A percentile compares a stretch with the other conserved stretches of the same genome.
These are phyloP conservation scores for Monilinia fructigena DNA, from an alignment of 2,329 filamentous ascomycete genomes.

Conservation along the genomic window DNA sequence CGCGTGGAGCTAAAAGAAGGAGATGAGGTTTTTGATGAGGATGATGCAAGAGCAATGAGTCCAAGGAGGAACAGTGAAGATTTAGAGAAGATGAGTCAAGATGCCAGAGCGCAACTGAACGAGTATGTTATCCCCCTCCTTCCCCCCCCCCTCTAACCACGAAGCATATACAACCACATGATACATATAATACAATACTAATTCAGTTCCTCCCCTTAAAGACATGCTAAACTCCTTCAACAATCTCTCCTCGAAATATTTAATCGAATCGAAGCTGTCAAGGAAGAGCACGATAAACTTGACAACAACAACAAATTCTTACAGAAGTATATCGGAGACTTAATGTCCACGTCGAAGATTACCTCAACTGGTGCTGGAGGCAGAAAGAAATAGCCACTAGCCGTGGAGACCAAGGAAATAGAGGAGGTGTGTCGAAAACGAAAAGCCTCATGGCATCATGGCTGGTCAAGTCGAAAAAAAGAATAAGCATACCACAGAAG, in stretches of 20 bases:
- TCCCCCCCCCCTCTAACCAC: too few species aligned
- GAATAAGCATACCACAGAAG: conserved; percentile 16
- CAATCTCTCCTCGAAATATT: conserved; percentile 86
- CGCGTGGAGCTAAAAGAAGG: conserved; percentile 71
- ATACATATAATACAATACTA: conserved; percentile 22
- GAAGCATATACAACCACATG: not conserved
- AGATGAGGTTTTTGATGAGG: conserved; percentile 67
- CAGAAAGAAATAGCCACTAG: conserved; percentile 34
- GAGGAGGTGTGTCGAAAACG: conserved; percentile 21
- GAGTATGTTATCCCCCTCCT: conserved; percentile 47
- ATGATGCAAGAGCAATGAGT: conserved; percentile 93
- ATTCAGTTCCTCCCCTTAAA: conserved; percentile 42
- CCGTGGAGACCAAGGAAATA: conserved; percentile 18
- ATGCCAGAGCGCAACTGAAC: conserved; percentile 65
- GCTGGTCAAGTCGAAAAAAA: conserved; percentile 20
- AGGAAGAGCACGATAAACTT: conserved; percentile 92
- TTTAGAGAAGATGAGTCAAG: conserved; percentile 80
- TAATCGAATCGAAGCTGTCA: conserved; percentile 90
- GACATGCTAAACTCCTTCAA: conserved; percentile 85
- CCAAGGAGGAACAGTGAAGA: conserved; percentile 88
- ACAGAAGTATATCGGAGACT: conserved; percentile 95
- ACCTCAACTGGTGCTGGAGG: conserved; percentile 48
- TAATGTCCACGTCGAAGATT: conserved; percentile 83
- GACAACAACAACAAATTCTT: conserved; percentile 96
- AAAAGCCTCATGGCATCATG: conserved; percentile 20